Conservation (phyloP, 148 eudicot species). For the Cornus suecica region DNA sequence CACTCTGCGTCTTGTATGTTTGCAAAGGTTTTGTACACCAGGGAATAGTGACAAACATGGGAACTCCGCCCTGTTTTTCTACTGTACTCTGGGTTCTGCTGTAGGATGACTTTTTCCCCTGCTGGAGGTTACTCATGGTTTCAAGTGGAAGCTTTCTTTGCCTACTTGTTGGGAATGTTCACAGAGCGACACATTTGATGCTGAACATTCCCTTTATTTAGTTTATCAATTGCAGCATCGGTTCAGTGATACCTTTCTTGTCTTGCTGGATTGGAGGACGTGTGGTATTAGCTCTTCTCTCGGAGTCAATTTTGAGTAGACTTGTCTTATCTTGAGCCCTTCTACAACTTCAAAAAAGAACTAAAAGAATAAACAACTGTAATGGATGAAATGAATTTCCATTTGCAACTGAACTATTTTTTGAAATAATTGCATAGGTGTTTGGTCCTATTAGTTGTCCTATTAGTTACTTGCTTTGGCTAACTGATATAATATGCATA, state of each 20-base stretch:
- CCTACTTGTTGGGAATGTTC: too few species aligned
- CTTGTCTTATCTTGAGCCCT: neutral
- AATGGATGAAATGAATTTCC: neutral
- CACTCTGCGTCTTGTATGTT: neutral
- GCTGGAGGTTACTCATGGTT: too few species aligned
- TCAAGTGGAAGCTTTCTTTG: too few species aligned
- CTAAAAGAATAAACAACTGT: neutral
- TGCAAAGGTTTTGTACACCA: neutral
- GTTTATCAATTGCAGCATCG: too few species aligned
- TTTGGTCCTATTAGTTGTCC: neutral
- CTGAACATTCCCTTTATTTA: too few species aligned
- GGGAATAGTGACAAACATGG: neutral
- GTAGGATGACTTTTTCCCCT: too few species aligned
- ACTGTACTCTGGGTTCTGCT: neutral
- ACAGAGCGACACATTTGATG: too few species aligned
- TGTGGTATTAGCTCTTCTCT: neutral
- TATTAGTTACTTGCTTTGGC: neutral
- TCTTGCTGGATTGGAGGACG: too few species aligned
- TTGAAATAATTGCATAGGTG: neutral
- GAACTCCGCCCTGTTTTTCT: neutral
- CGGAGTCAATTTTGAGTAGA: neutral
- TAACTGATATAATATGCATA: neutral
- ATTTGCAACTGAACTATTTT: too few species aligned
- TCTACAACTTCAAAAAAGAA: neutral
- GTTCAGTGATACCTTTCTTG: too few species aligned